Evolutionary conservation across 257 asterid genomes (phyloP).

Genomic region (Handroanthus guayacan): DNA sequence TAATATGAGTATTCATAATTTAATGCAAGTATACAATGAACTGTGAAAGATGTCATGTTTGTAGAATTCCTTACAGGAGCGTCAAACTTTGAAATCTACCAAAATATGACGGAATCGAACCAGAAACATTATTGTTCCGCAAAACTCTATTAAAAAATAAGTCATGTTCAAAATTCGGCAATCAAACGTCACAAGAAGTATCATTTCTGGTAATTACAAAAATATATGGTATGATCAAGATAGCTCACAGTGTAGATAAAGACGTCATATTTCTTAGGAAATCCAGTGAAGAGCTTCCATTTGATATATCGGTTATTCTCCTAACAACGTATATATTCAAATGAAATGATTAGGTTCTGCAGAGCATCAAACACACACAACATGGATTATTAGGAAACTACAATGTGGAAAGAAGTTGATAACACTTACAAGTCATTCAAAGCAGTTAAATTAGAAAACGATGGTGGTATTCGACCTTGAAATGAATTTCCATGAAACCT

Average conservation of each 20-base stretch:
- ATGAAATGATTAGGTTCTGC: constrained; percentile 33
- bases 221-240: constrained; percentile 5
- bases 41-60: background rate
- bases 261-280: constrained; percentile 58
- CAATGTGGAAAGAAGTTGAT: background rate
- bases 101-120: constrained; percentile 68
- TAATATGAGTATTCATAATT: background rate
- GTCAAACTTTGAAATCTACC: constrained; percentile 58
- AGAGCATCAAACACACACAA: background rate
- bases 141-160: constrained; percentile 56
- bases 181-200: constrained; percentile 1
- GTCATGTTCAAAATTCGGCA: constrained; percentile 17
- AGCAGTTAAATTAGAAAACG: constrained; percentile 68
- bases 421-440: constrained; percentile 69
- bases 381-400: background rate
- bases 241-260: constrained; percentile 64
- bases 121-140: constrained; percentile 80
- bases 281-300: constrained; percentile 74
- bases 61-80: constrained; percentile 59
- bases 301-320: constrained; percentile 81
- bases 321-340: constrained; percentile 41
- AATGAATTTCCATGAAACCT: constrained; percentile 84
- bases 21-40: background rate
- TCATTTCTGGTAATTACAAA: background rate
- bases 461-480: constrained; percentile 73